Conservation (phyloP, 495 filamentous ascomycete species). For the Cladorrhinum samala region DNA sequence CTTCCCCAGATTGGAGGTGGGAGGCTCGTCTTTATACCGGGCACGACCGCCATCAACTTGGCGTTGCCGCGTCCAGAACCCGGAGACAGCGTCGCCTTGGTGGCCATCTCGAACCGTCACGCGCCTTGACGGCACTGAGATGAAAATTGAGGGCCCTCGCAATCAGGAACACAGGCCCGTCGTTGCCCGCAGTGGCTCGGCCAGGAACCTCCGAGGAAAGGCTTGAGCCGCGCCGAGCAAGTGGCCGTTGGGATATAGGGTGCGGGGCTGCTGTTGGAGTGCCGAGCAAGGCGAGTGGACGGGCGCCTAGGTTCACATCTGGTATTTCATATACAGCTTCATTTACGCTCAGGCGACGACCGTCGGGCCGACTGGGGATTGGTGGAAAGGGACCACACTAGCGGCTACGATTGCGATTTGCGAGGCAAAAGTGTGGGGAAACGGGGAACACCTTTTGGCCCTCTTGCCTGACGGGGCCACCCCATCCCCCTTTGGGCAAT, state of each 20-base stretch:
- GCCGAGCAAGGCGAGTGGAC: slow-evolving; percentile 28
- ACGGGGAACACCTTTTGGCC: too few relatives aligned
- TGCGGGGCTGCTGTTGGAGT: slow-evolving; percentile 36
- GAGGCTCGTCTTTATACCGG: slow-evolving; percentile 33
- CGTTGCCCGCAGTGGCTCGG: slow-evolving; percentile 34
- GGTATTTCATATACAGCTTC: slow-evolving; percentile 30
- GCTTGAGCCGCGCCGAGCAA: slow-evolving; percentile 27
- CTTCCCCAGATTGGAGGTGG: slow-evolving; percentile 12
- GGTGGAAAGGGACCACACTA: slow-evolving; percentile 8
- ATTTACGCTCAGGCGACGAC: slow-evolving; percentile 30
- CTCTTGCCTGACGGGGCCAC: too few relatives aligned
- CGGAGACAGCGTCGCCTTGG: neutral
- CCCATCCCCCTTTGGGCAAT: slow-evolving; percentile 5
- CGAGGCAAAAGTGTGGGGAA: slow-evolving; percentile 29
- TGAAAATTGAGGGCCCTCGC: slow-evolving; percentile 15
- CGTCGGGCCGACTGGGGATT: slow-evolving; percentile 24
- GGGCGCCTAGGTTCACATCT: slow-evolving; percentile 26
- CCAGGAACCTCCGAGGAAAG: slow-evolving; percentile 37
- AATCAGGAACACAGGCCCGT: slow-evolving; percentile 48
- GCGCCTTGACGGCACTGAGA: neutral
- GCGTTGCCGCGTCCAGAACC: slow-evolving; percentile 4
- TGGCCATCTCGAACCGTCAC: slow-evolving; percentile 1
- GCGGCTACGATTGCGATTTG: slow-evolving; percentile 3
- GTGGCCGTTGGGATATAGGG: slow-evolving; percentile 28
- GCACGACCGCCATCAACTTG: slow-evolving; percentile 4